Percentiles rank a stretch among this genome's conserved stretches.
Evolutionary conservation across 2,329 filamentous ascomycete species (phyloP).

Genomic region (Fusarium cyanostomum): DNA sequence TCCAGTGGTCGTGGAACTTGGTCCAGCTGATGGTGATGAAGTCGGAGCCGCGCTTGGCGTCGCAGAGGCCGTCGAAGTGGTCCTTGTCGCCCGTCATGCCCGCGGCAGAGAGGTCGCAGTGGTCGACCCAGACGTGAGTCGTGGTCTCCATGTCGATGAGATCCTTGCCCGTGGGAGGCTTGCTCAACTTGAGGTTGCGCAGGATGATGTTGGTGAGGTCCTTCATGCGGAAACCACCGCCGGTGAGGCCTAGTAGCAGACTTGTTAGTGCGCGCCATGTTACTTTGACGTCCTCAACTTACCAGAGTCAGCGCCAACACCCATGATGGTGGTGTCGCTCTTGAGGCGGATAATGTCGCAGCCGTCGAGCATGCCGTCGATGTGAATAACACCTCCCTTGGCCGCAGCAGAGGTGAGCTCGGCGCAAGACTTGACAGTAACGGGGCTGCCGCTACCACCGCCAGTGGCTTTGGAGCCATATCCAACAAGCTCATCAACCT

Average conservation of each 20-base stretch:
- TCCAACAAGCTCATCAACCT: conserved; percentile 33
- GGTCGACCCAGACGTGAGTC: conserved; percentile 66
- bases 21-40: conserved; percentile 54
- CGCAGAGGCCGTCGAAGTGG: conserved; percentile 68
- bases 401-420: conserved; percentile 51
- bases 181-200: conserved; percentile 60
- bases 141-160: conserved; percentile 54
- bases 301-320: conserved; percentile 53
- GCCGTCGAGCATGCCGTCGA: conserved; percentile 54
- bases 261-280: neutral
- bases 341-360: conserved; percentile 53
- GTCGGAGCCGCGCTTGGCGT: conserved; percentile 66
- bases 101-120: conserved; percentile 62
- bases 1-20: conserved; percentile 59
- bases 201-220: conserved; percentile 60
- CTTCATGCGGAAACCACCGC: conserved; percentile 57
- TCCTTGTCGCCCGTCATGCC: conserved; percentile 65
- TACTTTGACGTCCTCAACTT: neutral
- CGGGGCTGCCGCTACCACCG: conserved; percentile 54
- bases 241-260: conserved; percentile 37
- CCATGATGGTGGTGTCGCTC: conserved; percentile 60
- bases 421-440: conserved; percentile 57
- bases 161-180: conserved; percentile 56
- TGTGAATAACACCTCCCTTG: conserved; percentile 54
- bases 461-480: conserved; percentile 56